A percentile compares a stretch with the other conserved stretches of the same genome.
Conservation (phyloP, 108 stramenopile species). For the Skeletonema costatum region DNA sequence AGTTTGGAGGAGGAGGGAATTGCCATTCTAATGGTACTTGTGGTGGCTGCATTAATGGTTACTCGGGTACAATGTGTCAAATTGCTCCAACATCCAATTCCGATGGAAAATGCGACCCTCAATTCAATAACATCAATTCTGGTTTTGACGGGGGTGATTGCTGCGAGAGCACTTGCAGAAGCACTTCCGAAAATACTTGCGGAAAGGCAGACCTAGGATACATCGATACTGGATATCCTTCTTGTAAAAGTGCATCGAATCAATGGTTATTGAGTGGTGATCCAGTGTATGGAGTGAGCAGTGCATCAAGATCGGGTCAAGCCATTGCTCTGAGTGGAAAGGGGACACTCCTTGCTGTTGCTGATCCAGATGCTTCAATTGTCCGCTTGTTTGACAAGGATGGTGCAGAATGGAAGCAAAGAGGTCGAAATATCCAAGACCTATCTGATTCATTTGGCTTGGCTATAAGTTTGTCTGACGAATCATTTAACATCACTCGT, state of each 20-base stretch:
- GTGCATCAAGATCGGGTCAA: not conserved
- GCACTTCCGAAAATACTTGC: not conserved
- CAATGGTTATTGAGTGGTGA: not conserved
- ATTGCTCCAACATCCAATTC: not conserved
- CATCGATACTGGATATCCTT: not conserved
- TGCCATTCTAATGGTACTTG: not conserved
- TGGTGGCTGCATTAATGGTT: not conserved
- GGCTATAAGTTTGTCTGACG: not conserved
- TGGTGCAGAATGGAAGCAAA: not conserved
- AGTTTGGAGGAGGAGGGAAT: not conserved
- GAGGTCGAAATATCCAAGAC: not conserved
- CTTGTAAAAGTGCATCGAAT: not conserved
- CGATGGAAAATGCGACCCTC: not conserved
- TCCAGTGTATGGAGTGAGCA: not conserved
- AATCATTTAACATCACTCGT: not conserved
- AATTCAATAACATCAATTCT: no score
- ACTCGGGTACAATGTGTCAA: not conserved
- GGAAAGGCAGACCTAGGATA: constrained; percentile 7
- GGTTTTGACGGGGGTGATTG: constrained; percentile 14
- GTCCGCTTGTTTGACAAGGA: not conserved
- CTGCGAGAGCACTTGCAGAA: constrained; percentile 1
- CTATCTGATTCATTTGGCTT: not conserved
- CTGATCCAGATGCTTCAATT: not conserved
- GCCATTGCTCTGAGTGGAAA: not conserved
- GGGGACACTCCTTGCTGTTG: not conserved